Conservation (phyloP, 169 alveolate genomes). For the Plasmodium yoelii region DNA sequence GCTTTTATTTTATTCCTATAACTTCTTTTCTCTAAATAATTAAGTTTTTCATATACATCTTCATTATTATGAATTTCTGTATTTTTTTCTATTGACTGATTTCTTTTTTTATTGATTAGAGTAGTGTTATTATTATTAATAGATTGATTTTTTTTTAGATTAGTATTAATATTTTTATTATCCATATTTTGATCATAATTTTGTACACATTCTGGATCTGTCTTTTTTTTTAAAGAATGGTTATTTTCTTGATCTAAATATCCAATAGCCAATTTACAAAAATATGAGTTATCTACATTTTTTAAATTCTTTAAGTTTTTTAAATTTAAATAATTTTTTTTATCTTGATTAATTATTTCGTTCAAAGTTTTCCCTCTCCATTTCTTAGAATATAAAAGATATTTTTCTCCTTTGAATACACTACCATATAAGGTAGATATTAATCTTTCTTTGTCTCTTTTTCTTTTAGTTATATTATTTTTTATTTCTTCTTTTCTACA, state of each 20-base stretch:
- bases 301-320: conserved; percentile 46
- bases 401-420: conserved; percentile 47
- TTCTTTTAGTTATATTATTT: conserved; percentile 26
- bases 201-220: neutral
- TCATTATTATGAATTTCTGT: conserved; percentile 15
- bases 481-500: conserved; percentile 53
- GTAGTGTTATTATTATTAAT: neutral
- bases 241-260: conserved; percentile 24
- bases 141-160: neutral
- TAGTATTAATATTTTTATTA: neutral
- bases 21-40: conserved; percentile 66
- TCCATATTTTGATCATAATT: neutral
- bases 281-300: conserved; percentile 47
- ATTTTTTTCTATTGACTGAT: conserved; percentile 2
- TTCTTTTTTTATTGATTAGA: neutral
- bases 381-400: conserved; percentile 48
- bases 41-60: conserved; percentile 36
- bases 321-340: conserved; percentile 18
- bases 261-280: conserved; percentile 52
- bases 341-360: conserved; percentile 72
- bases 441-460: conserved; percentile 62
- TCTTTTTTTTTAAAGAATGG: neutral
- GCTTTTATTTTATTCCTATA: conserved; percentile 26
- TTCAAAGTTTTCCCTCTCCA: conserved; percentile 71
- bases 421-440: conserved; percentile 60